Conservation (phyloP, 257 asterid species). For the Solanum gandarillasii region DNA sequence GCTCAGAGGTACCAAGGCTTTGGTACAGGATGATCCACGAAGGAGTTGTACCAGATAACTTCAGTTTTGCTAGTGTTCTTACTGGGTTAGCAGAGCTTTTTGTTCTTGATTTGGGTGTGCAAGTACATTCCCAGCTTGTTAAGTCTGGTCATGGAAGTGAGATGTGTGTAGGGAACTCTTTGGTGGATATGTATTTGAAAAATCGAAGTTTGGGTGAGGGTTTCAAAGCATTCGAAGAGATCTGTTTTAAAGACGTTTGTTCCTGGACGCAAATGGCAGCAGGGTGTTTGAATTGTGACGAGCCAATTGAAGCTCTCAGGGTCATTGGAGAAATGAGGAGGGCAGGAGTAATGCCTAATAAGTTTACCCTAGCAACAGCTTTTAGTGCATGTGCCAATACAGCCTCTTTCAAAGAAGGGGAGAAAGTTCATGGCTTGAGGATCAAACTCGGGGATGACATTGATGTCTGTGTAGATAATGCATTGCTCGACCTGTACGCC, state of each 20-base stretch:
- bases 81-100: constrained; percentile 57
- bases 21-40: constrained; percentile 45
- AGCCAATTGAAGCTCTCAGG: constrained; percentile 41
- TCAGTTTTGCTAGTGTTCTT: constrained; percentile 55
- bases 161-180: constrained; percentile 53
- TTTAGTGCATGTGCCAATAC: constrained; percentile 53
- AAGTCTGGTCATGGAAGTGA: constrained; percentile 58
- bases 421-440: constrained; percentile 38
- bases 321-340: constrained; percentile 47
- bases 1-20: constrained; percentile 26
- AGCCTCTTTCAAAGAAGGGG: constrained; percentile 49
- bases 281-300: constrained; percentile 48
- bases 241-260: constrained; percentile 37
- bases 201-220: constrained; percentile 33
- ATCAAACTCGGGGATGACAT: constrained; percentile 34
- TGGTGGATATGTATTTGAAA: constrained; percentile 66
- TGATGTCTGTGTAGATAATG: constrained; percentile 62
- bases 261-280: constrained; percentile 73
- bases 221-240: constrained; percentile 51
- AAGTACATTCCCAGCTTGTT: constrained; percentile 44
- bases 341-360: constrained; percentile 45
- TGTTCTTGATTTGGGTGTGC: constrained; percentile 44
- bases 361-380: constrained; percentile 59
- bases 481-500: constrained; percentile 63
- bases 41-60: constrained; percentile 53